Evolutionary conservation across 176 grass and related monocot species (phyloP), one percentile per base, ranked within the genome.

Genomic region (Oryza glaberrima): DNA sequence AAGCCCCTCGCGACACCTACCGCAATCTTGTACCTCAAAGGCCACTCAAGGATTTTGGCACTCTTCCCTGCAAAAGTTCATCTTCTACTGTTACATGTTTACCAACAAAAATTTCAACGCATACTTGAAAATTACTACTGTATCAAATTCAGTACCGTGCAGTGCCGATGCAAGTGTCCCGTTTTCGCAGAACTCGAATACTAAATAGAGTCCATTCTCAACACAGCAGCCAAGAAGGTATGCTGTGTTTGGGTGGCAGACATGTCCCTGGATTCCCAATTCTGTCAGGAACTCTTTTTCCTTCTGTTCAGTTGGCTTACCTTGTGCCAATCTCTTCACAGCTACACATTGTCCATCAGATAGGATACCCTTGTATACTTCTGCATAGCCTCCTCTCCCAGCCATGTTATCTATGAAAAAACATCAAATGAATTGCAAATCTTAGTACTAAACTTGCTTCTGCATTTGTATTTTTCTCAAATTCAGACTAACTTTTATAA

Each of bases 201-300:
- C 76, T 22, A 96, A 83, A 36, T 94, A 94, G 3, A 99, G 16
- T 9, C 93, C 96, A 73, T 99, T 99, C 87, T 99, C 96, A 38
- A 99, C 80, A 45, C 96, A 94, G 81, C 93, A 99, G 40, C 93
- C 96, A 72, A 94, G 82, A 16, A 99, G 78, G 77, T 89, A 92
- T 16, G 93, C 83, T 20, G 93, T 96, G 88, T 96, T 99, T 51
- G 96, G 96, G 74, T 99, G 96, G 72, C 90, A 96, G 9, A 99
- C 90, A 85, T 99, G 93, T 8, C 91, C 93, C 26, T 96, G 90
- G 13, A 99, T 99, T 32, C 96, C 93, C 5, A 99, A 83, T 84
- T 96, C 96, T 28, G 87, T 82, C 5, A 94, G 82, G 65, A 99
- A 99, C 61, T 99, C 93, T 25, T 89, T 94, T 82, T 99, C 96